phyloP scores from a whole-genome alignment of 352 stramenopile genomes.

The Pythium angustatum region DNA sequence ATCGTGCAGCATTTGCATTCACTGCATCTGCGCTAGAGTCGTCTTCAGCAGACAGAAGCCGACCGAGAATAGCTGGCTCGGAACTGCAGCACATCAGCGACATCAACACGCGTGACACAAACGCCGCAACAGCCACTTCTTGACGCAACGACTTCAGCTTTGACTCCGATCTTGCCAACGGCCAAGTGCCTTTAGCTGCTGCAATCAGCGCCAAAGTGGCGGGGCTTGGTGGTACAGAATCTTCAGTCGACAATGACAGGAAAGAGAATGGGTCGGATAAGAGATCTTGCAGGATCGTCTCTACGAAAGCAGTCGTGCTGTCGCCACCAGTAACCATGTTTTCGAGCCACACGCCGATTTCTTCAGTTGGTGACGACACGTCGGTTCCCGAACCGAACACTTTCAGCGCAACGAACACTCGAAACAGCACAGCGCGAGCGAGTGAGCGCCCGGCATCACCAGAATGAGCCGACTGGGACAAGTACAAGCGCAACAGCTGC shows the following conservation, averaged over 20 bases:
- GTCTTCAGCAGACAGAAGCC: neutral
- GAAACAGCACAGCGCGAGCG: conserved; percentile 47
- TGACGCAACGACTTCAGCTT: conserved; percentile 16
- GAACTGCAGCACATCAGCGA: conserved; percentile 16
- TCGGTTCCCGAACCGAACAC: conserved; percentile 45
- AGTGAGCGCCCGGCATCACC: conserved; percentile 45
- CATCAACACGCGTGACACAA: conserved; percentile 25
- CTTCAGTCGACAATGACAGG: neutral
- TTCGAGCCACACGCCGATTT: conserved; percentile 70
- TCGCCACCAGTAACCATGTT: conserved; percentile 43
- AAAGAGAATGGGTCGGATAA: conserved; percentile 30
- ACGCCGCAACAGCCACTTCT: conserved; percentile 12
- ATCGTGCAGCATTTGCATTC: neutral
- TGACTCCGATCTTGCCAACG: neutral
- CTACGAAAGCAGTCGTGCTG: conserved; percentile 22
- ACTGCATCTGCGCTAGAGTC: neutral
- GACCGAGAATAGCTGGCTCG: conserved; percentile 7
- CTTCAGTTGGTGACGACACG: conserved; percentile 33
- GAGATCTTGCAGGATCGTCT: conserved; percentile 27
- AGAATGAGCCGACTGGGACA: conserved; percentile 23
- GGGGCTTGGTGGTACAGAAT: conserved; percentile 14
- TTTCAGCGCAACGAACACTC: conserved; percentile 51
- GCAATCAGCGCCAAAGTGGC: conserved; percentile 19
- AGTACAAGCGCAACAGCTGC: conserved; percentile 65
- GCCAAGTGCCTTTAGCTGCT: conserved; percentile 9